These are phyloP conservation scores for Prunus mongolica DNA, from an alignment of 306 rosid genomes.

Conservation along the genomic window DNA sequence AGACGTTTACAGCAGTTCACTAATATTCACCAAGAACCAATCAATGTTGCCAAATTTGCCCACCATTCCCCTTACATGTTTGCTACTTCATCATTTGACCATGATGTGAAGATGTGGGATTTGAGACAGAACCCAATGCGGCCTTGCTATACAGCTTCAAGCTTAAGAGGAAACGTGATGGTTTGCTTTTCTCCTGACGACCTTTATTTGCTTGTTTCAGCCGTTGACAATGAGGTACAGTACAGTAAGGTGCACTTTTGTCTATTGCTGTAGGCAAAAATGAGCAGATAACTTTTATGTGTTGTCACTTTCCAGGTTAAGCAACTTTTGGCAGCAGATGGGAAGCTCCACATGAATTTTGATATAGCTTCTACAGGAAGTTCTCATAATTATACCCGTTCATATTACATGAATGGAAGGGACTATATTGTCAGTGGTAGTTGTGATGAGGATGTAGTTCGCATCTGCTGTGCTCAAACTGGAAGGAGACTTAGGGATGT, in stretches of 20 bases:
- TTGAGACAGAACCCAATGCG: slow-evolving; percentile 61
- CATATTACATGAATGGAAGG: slow-evolving; percentile 81
- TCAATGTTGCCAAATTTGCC: slow-evolving; percentile 72
- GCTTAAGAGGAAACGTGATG: slow-evolving; percentile 80
- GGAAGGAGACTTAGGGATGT: slow-evolving; percentile 73
- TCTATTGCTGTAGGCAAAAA: background rate
- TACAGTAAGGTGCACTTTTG: background rate
- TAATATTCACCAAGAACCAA: slow-evolving; percentile 68
- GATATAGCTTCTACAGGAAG: slow-evolving; percentile 67
- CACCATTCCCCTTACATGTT: slow-evolving; percentile 63
- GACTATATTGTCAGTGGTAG: slow-evolving; percentile 79
- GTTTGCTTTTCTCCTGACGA: slow-evolving; percentile 83
- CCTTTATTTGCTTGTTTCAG: slow-evolving; percentile 67
- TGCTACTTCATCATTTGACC: slow-evolving; percentile 78
- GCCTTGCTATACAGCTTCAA: slow-evolving; percentile 65
- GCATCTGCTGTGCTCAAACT: slow-evolving; percentile 71
- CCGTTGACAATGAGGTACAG: slow-evolving; percentile 73
- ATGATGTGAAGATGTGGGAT: slow-evolving; percentile 83
- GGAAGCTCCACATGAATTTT: slow-evolving; percentile 68
- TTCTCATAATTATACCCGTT: slow-evolving; percentile 75
- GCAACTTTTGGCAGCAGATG: slow-evolving; percentile 68
- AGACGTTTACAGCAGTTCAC: slow-evolving; percentile 57
- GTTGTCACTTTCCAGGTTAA: slow-evolving; percentile 46
- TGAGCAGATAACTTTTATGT: slow-evolving; percentile 13
- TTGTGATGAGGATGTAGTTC: slow-evolving; percentile 69